These are phyloP conservation scores for Sphaceloma murrayae DNA, from an alignment of 2,329 filamentous ascomycete genomes.

Conservation along the genomic window DNA sequence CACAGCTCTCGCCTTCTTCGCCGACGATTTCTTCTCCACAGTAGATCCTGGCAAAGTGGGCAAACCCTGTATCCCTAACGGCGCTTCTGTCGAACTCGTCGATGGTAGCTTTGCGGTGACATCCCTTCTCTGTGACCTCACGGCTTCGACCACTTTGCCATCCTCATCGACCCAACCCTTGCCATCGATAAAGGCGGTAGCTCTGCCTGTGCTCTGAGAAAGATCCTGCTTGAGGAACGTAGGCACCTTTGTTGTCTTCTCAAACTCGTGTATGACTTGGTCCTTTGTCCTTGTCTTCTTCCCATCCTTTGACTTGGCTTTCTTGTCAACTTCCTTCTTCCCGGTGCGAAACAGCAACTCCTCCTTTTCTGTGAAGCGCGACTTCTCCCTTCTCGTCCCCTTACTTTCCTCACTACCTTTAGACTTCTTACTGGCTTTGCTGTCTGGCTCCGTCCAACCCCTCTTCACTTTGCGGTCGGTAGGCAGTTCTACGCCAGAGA, in stretches of 20 bases:
- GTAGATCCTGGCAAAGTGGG: neutral
- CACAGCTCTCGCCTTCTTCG: no score
- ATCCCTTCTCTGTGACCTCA: conserved; percentile 3
- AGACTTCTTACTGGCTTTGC: conserved; percentile 29
- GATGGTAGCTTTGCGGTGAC: neutral
- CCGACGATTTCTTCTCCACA: no score
- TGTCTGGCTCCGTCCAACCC: conserved; percentile 63
- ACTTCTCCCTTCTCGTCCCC: conserved; percentile 51
- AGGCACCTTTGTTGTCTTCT: conserved; percentile 71
- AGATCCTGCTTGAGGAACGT: conserved; percentile 61
- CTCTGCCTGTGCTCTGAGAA: conserved; percentile 35
- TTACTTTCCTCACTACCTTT: conserved; percentile 42
- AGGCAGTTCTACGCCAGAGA: conserved; percentile 63
- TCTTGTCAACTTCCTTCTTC: conserved; percentile 53
- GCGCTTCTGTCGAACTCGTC: no score
- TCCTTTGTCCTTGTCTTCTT: conserved; percentile 1
- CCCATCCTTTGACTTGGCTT: conserved; percentile 32
- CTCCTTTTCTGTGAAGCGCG: conserved; percentile 65
- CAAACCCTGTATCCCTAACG: conserved; percentile 5
- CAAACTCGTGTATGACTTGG: conserved; percentile 72
- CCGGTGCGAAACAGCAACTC: conserved; percentile 75
- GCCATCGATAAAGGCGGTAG: conserved; percentile 64
- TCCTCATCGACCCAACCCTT: conserved; percentile 79
- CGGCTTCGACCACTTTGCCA: conserved; percentile 62
- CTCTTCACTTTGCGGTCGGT: conserved; percentile 72